These are phyloP conservation scores for Diaporthe humulicola DNA, from an alignment of 2,329 filamentous ascomycete genomes.

Conservation along the genomic window DNA sequence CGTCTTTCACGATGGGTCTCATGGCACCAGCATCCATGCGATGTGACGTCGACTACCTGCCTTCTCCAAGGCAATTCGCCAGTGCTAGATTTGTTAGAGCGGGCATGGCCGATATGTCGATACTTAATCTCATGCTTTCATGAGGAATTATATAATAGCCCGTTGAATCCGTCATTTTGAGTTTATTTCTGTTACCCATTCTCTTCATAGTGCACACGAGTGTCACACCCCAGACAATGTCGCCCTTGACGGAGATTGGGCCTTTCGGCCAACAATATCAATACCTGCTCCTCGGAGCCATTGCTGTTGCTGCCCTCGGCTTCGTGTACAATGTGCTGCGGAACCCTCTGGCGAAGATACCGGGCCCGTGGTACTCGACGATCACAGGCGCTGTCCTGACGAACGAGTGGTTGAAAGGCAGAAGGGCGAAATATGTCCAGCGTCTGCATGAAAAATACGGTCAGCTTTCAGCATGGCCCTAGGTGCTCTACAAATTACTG, in stretches of 20 bases:
- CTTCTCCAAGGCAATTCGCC: not conserved
- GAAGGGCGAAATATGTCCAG: slow-evolving; percentile 43
- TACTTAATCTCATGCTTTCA: not conserved
- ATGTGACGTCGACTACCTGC: not conserved
- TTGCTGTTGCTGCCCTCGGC: slow-evolving; percentile 10
- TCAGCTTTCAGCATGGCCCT: not conserved
- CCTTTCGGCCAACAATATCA: not conserved
- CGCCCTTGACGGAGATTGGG: not conserved
- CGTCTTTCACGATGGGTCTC: not conserved
- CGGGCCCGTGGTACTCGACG: slow-evolving; percentile 46
- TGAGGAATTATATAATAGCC: slow-evolving; percentile 10
- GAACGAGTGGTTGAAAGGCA: slow-evolving; percentile 38
- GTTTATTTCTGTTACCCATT: not conserved
- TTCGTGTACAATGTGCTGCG: slow-evolving; percentile 25
- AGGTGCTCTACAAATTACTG: not conserved
- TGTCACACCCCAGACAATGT: not conserved
- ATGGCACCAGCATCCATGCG: not conserved
- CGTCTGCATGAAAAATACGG: slow-evolving; percentile 45
- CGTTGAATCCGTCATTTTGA: no score
- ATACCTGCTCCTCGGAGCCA: slow-evolving; percentile 1
- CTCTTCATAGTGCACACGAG: not conserved
- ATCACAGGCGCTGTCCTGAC: slow-evolving; percentile 42
- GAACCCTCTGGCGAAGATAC: slow-evolving; percentile 36
- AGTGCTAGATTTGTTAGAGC: not conserved
- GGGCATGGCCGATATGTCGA: not conserved